Conservation (phyloP, 1,284 basidiomycete genomes). For the Melampsora americana region DNA sequence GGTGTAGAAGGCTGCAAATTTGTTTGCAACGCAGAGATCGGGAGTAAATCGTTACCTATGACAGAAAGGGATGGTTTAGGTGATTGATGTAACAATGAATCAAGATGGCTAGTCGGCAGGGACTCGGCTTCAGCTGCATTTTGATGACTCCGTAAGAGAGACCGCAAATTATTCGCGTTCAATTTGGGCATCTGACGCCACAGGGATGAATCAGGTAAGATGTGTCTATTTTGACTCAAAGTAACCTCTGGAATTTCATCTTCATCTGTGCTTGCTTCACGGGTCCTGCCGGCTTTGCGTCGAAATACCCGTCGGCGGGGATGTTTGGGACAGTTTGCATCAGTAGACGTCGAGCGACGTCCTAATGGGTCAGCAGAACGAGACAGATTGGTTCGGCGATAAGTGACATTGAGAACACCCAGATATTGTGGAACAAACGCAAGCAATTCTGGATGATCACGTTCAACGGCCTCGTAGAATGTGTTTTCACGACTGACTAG, state of each 20-base stretch:
- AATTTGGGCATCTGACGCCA: conserved; percentile 49
- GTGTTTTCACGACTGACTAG: conserved; percentile 93
- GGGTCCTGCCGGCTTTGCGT: conserved; percentile 19
- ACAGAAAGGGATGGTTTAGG: no score
- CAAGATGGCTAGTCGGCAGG: conserved; percentile 14
- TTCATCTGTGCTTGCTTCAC: conserved; percentile 12
- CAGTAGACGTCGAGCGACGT: conserved; percentile 28
- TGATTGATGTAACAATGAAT: not conserved
- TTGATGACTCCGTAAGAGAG: not conserved
- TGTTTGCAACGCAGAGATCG: not conserved
- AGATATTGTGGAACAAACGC: conserved; percentile 93
- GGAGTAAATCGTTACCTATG: not conserved
- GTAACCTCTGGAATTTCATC: conserved; percentile 66
- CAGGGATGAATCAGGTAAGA: conserved; percentile 85
- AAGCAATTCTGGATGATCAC: conserved; percentile 82
- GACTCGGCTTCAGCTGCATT: conserved; percentile 32
- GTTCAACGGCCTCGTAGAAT: conserved; percentile 95
- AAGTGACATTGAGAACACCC: conserved; percentile 96
- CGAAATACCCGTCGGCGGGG: conserved; percentile 50
- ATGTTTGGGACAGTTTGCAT: not conserved
- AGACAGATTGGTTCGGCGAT: conserved; percentile 58
- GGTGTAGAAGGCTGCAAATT: conserved; percentile 49
- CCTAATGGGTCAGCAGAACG: conserved; percentile 37
- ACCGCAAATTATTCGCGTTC: conserved; percentile 23
- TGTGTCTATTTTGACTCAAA: conserved; percentile 87